Evolutionary conservation across 345 rosid genomes (phyloP).

Genomic region (Raphanus raphanistrum): DNA sequence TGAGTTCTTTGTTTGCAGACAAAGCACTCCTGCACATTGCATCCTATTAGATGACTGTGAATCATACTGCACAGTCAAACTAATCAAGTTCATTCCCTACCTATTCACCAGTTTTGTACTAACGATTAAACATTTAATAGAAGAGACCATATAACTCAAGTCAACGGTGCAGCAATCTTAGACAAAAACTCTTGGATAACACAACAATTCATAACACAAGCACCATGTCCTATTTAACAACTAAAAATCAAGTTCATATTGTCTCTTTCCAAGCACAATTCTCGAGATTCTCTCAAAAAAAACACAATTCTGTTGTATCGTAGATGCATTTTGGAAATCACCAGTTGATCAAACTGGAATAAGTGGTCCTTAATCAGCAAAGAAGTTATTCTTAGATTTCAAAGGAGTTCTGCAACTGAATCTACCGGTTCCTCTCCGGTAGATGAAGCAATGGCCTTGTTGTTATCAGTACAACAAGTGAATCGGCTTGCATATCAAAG

Average conservation of each 20-base stretch:
- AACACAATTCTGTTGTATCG: not conserved
- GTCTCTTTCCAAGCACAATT: too few species aligned
- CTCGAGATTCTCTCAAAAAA: too few species aligned
- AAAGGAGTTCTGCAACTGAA: too few species aligned
- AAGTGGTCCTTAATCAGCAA: too few species aligned
- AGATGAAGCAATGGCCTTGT: too few species aligned
- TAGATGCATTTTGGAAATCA: not conserved
- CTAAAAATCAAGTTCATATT: not conserved
- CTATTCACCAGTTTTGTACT: not conserved
- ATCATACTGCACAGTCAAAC: not conserved
- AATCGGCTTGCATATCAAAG: too few species aligned
- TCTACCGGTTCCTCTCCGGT: too few species aligned
- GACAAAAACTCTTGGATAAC: not conserved
- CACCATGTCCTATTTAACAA: not conserved
- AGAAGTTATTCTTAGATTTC: too few species aligned
- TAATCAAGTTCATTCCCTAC: slow-evolving; percentile 2
- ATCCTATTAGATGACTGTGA: not conserved
- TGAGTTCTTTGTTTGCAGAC: slow-evolving; percentile 63
- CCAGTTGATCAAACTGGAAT: not conserved
- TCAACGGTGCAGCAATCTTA: not conserved
- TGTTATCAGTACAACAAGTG: too few species aligned
- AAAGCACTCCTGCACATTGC: slow-evolving; percentile 61
- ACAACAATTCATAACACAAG: not conserved
- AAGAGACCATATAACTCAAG: too few species aligned
- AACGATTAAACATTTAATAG: not conserved